Base-by-base conservation (phyloP, 352 stramenopile genomes). In the Phytopythium litorale region DNA sequence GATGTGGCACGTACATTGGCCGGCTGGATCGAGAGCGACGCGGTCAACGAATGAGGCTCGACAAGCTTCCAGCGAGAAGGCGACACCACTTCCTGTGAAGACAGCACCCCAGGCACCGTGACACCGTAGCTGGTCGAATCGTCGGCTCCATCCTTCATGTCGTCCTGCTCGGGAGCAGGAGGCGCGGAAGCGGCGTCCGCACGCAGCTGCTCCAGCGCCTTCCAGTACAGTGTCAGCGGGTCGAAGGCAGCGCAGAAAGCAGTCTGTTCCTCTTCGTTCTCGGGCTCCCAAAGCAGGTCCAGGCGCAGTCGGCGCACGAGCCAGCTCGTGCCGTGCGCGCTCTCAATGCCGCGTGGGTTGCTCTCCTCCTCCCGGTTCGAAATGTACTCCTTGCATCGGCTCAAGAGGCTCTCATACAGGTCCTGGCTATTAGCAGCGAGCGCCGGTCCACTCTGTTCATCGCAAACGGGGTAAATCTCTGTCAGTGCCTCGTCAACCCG, bases 321-420 rank as follows among this genome's bases (percentile, higher is more conserved):
- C 85, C 85, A 94, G 15, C 73, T 88, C 21, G 78, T 75, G 30
- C 72, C 46, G 15, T 81, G 73, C 13, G 74, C 59, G 45, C 63
- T 68, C 42, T 70, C 64, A 3, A 51, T 71, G 37, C 71, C 71
- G 12, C 79, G 78, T 11, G 76, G 78, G 69, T 88, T 89, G 54
- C 65, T 87, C 52, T 81, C 79, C 25, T 87, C 74, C 46, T 90
- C 81, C 7, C 82, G 78, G 53, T 78, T 78, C 21, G 67, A 71
- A 8, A 90, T 75, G 70, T 92, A 94, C 53, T 88, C 81, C 53
- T 79, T 75, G 68, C 79, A 92, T 30, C 82, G 79, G 58, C 73
- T 89, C 16, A 92, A 56, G 37, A 94, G 66, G 38, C 75, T 88
- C 33, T 91, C 79, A 65, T 87, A 89, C 37, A 87, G 60, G 52